Base-by-base conservation (phyloP, 2,329 filamentous ascomycete species). In the Cercospora sp. region DNA sequence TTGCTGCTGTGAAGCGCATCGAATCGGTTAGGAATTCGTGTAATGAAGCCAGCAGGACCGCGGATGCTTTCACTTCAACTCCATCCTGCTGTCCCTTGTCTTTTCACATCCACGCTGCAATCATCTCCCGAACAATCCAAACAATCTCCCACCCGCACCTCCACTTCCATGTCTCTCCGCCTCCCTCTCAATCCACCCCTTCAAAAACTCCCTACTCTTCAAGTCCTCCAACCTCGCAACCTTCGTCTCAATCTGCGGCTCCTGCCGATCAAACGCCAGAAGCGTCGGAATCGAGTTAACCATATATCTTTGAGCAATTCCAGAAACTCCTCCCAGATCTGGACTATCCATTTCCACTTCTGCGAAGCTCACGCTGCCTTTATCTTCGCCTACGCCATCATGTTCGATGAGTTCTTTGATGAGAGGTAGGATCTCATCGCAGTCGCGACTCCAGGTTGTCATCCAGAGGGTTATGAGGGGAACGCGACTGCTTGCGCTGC, bases 391-490 rank as follows among this genome's bases (percentile, higher is more conserved):
- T 0, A 82, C 73, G 1, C 80, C 77, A 53, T 83, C 81, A 32
- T 80, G 76, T 62, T 81, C 78, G 30, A 85, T 78, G 37, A 85
- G 72, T 2, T 75, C 70, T n/a, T 74, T 75, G 9, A 85, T 62
- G 5, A 85, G 69, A 1, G 83, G 82, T 9, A 79, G 78, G 5
- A 85, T 76, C 9, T 76, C 73, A 26, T 80, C 79, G 74, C 82
- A 85, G 5, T 80, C 81, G 1, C 77, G 74, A 69, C 81, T 83
- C 81, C 82, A 85, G 3, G 80, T 80, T 2, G 84, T 82, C 49
- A 79, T 83, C 83, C 83, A 86, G 10, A 85, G 75, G 0, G 84
- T 85, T 55, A 85, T 79, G 0, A 86, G 74, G 0, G 83, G 79
- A 8, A 78, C 76, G 51, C 82, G 80, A 12, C 76, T 79, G 70